phyloP scores from a whole-genome alignment of 768 basidiomycete genomes.

The Tricholoma sp. region DNA sequence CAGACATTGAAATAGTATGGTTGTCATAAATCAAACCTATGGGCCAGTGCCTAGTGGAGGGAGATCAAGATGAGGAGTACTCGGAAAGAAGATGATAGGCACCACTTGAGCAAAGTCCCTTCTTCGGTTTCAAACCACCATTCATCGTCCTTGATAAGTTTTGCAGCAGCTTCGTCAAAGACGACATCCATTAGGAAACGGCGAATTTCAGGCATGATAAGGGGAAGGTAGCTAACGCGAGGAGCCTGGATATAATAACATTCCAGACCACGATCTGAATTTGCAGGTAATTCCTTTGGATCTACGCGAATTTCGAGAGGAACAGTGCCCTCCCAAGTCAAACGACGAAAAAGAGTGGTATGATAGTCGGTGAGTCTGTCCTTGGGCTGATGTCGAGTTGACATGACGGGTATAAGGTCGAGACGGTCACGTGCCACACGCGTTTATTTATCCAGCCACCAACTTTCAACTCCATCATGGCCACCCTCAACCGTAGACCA shows the following conservation, averaged over 20 bases:
- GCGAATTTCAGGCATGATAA: constrained; percentile 84
- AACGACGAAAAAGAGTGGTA: constrained; percentile 78
- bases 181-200: constrained; percentile 89
- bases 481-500: constrained; percentile 45
- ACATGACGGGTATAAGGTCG: background rate
- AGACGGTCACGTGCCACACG: too few relatives aligned
- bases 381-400: constrained; percentile 30
- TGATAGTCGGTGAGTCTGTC: constrained; percentile 43
- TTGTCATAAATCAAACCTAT: constrained; percentile 92
- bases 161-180: constrained; percentile 79
- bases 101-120: constrained; percentile 86
- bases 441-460: too few relatives aligned
- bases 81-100: constrained; percentile 20
- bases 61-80: constrained; percentile 5
- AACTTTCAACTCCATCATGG: constrained; percentile 26
- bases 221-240: constrained; percentile 88
- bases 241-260: constrained; percentile 90
- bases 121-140: constrained; percentile 98
- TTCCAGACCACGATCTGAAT: constrained; percentile 84
- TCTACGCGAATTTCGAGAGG: constrained; percentile 88
- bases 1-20: constrained; percentile 59
- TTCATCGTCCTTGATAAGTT: constrained; percentile 76
- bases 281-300: constrained; percentile 83
- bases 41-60: constrained; percentile 87
- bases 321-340: constrained; percentile 89